Base-by-base conservation (phyloP, 2,329 filamentous ascomycete species). In the Fusarium bulbicola region DNA sequence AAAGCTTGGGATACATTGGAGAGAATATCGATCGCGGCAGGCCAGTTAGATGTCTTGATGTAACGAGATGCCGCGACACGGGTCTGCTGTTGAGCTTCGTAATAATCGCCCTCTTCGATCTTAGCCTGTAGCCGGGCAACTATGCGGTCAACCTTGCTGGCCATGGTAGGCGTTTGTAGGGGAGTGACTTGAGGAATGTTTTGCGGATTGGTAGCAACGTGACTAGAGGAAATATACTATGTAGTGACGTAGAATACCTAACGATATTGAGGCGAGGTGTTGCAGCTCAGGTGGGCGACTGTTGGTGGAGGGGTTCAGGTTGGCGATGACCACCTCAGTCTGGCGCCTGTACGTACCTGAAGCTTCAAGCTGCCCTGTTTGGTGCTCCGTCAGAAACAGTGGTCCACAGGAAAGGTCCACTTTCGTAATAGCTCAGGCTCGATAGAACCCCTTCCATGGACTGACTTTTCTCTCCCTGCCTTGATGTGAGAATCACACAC, bases 71-170 rank as follows among this genome's bases (percentile, higher is more conserved):
- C 95, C 76, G 98, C 95, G 61, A 98, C 95, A 72, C 96, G 94
- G 75, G 97, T 94, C 86, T 99, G 96, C 84, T 99, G 96, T 85
- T 98, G 95, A 66, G 96, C 96, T 88, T 99, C 96, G 86, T 99
- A 99, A 88, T 91, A 98, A 81, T 96, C 92, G 79, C 95, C 95
- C 83, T 97, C 94, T 75, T 90, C 87, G 83, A 97, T 97, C 83
- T 94, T 95, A 83, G 93, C 87, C 84, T 95, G 93, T 81, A 98
- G 91, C 32, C 89, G 87, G 64, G 86, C 81, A 76, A 90, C 89
- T 81, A 90, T 90, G 50, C 81, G 80, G 47, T 84, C 81, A 74
- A 83, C 82, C 72, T 84, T 83, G 78, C 73, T 83, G 59, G 82
- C 81, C 82, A 84, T 84, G 66, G 43, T 74, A 66, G 49, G 32